A percentile compares a stretch with the other conserved stretches of the same genome.
These are phyloP conservation scores for Chaetomiaceae sp. DNA, from an alignment of 2,329 filamentous ascomycete species.

Conservation along the genomic window DNA sequence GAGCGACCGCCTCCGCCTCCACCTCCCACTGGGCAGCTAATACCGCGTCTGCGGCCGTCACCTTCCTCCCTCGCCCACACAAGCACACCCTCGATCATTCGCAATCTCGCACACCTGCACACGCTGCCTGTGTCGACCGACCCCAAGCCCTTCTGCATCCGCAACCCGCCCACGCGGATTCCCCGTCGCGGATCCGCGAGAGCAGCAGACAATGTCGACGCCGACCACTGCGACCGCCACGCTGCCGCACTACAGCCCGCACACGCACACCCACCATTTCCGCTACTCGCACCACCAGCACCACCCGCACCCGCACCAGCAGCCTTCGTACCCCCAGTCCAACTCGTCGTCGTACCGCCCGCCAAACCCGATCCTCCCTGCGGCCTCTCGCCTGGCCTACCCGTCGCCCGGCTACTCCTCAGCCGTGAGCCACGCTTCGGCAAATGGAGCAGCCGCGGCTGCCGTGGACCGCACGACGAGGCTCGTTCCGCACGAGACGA, in stretches of 20 bases:
- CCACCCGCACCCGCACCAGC: slow-evolving; percentile 45
- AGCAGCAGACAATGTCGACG: slow-evolving; percentile 63
- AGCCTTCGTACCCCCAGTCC: slow-evolving; percentile 43
- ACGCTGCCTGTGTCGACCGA: no score
- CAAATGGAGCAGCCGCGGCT: slow-evolving; percentile 30
- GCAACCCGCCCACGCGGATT: slow-evolving; percentile 12
- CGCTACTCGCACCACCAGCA: slow-evolving; percentile 47
- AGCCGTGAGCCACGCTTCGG: slow-evolving; percentile 25
- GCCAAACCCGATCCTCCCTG: slow-evolving; percentile 34
- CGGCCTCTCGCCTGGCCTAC: slow-evolving; percentile 34
- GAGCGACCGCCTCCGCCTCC: no score
- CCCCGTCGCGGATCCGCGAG: slow-evolving; percentile 11
- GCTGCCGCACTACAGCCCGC: slow-evolving; percentile 56
- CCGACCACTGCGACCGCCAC: slow-evolving; percentile 71
- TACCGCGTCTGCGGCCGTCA: not conserved
- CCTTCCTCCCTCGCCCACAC: not conserved
- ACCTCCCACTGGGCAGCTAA: not conserved
- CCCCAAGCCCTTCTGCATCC: slow-evolving; percentile 1
- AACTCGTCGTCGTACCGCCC: slow-evolving; percentile 35
- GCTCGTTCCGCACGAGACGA: slow-evolving; percentile 14
- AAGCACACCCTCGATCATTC: no score
- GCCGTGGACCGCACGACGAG: slow-evolving; percentile 13
- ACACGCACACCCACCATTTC: slow-evolving; percentile 52
- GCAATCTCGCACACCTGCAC: not conserved
- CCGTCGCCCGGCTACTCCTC: slow-evolving; percentile 26